Base-by-base conservation (phyloP, 73 alveolate genomes). In the Paramecium sexaurelia region DNA sequence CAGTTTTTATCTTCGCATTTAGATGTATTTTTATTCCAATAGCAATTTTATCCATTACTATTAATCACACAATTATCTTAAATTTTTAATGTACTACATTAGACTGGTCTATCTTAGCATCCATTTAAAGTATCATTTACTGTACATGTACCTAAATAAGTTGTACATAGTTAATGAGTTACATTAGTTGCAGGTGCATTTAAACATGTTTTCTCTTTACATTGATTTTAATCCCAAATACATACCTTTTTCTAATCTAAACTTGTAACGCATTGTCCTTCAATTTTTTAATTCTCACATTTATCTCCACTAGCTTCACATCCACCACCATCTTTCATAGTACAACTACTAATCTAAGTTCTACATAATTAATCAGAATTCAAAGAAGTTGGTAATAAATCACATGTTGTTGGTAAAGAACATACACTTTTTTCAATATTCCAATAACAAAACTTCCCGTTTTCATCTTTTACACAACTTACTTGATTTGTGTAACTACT, bases 401-500 rank as follows among this genome's bases (percentile, higher is more conserved):
- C 36, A 73, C 87, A 73, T 1, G 47, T 61, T 13, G 39, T 61
- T 61, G 83, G 83, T 11, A 61, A 61, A 13, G 20, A 2, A 61
- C 83, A 61, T 61, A 29, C 2, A 61, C 43, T 24, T 11, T 26
- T 61, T 29, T 61, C 43, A 61, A 45, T 24, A 61, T 29, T 61
- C 83, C 83, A 61, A 61, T 61, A 61, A 24, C 83, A 61, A 61
- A 61, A 61, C 43, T 61, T 26, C 43, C 83, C 83, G 43, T 61
- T 29, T 32, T 61, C 83, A 61, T 61, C 43, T 29, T 61, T 61
- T 11, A 32, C 43, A 11, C 83, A 61, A 61, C 47, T 29, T 11
- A 29, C 39, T 11, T 26, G 20, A 61, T 61, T 61, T 61, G 20
- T 61, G 43, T 61, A 61, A 32, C 26, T 61, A 29, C 43, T 32